A percentile compares a stretch with the other conserved stretches of the same genome.
Conservation (phyloP, 2,329 filamentous ascomycete genomes). For the Berkeleyomyces rouxiae region DNA sequence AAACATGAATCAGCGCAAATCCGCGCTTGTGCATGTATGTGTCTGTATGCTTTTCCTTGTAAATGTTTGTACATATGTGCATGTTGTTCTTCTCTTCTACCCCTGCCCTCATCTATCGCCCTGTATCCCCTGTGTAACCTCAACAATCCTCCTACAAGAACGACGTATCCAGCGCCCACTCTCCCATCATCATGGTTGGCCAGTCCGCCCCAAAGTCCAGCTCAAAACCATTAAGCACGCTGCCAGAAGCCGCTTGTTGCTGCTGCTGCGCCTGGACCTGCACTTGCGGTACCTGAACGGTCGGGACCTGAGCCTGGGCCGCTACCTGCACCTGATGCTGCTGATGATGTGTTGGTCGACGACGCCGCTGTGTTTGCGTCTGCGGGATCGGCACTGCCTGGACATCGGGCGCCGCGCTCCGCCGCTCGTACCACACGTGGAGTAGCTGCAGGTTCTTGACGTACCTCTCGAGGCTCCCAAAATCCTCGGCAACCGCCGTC, state of each 20-base stretch:
- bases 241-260: not conserved
- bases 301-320: not conserved
- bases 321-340: not conserved
- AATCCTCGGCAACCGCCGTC: slow-evolving; percentile 9
- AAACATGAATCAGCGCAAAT: no score
- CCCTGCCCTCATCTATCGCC: not conserved
- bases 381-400: slow-evolving; percentile 4
- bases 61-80: not conserved
- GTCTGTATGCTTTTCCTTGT: no score
- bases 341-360: not conserved
- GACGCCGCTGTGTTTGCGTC: not conserved
- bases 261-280: not conserved
- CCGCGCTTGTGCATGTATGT: no score
- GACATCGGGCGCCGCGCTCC: slow-evolving; percentile 11
- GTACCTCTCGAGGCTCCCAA: slow-evolving; percentile 12
- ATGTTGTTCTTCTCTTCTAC: not conserved
- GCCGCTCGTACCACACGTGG: slow-evolving; percentile 11
- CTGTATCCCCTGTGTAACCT: not conserved
- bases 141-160: not conserved
- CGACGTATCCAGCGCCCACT: slow-evolving; percentile 12
- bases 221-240: not conserved
- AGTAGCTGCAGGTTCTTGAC: slow-evolving; percentile 12
- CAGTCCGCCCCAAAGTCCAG: slow-evolving; percentile 10
- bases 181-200: slow-evolving; percentile 13
- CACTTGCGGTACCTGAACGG: not conserved